Base-by-base conservation (phyloP, 116 monocot genomes). In the Papilionanthe hybrid region DNA sequence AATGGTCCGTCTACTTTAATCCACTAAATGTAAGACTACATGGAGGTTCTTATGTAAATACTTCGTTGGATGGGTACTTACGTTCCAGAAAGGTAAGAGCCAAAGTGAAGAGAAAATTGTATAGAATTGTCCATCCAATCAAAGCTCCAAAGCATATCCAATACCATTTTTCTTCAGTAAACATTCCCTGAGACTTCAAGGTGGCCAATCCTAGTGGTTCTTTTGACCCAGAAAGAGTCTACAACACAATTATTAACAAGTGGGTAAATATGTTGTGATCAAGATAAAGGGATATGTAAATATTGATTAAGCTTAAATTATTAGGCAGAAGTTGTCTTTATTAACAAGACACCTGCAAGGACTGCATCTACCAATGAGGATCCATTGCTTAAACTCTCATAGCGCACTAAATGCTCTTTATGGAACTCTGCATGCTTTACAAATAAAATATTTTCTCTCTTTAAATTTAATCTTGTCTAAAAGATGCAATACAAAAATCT, bases 81-180 rank as follows among this genome's bases (percentile, higher is more conserved):
- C 89, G 87, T 10, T 77, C 84, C 0, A 89, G 78, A 78, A 74
- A 86, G 55, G 79, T 25, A 42, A 89, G 89, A 76, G 83, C 87
- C 18, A 82, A 13, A 75, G 77, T 32, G 75, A 89, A 84, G 53
- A 89, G 72, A 48, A 80, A 60, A 65, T 89, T 89, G 79, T 87
- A 89, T 30, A 87, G 12, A 56, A 89, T 20, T 47, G 82, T 83
- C 30, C 85, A 89, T 37, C 86, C 89, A 63, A 89, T 43, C 75
- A 87, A 72, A 57, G 80, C 89, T 27, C 78, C 89, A 8, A 85
- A 71, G 23, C 89, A 87, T 75, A 89, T 89, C 89, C 89, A 89
- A 57, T 89, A 89, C 89, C 89, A 89, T 63, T 86, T 86, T 20
- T 86, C 42, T 79, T 84, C 84, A 9, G 82, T 67, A 80, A 89